Evolutionary conservation across 2,329 filamentous ascomycete genomes (phyloP), one percentile per base, ranked within the genome.

Genomic region (Aspergillus proliferans): DNA sequence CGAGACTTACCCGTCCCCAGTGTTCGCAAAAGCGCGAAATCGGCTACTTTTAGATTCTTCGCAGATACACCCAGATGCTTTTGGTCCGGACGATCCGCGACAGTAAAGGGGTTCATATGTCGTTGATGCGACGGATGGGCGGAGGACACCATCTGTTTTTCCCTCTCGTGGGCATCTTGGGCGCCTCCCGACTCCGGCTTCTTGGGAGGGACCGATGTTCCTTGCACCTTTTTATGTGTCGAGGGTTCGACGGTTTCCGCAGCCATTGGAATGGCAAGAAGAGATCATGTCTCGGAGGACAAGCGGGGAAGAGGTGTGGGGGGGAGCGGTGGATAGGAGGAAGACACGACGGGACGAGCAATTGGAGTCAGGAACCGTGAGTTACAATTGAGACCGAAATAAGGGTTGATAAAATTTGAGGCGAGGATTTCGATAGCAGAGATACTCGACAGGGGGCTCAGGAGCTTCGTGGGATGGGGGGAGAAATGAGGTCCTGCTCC

Each of bases 21-120:
- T 6, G 75, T 77, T 54, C 73, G 73, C 46, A 77, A 56, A 48
- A 77, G 60, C 34, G 69, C 61, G 54, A 77, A 77, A 52, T 77
- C 73, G 43, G 61, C 60, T 33, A 76, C 52, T 19, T 59, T 66
- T 47, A 77, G 52, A 26, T 57, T 63, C 40, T 57, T 58, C 15
- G 67, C 66, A 9, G 71, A 68, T 18, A 70, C 56, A n/a, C 65
- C 65, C 26, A 71, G 56, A 30, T 65, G 61, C 48, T 68, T 69
- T 47, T 68, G 63, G 48, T 71, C 62, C 33, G 64, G 65, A 46
- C 65, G 64, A 46, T 68, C 61, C 43, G 65, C 63, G 51, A 72
- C 64, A 36, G 71, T 61, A 43, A 64, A 68, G 33, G 68, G 68
- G 48, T 64, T 70, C 50, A 59, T 47, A 3, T 60, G 58, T 57